Conservation (phyloP, 1,284 basidiomycete species). For the Microstroma glucosiphilum region DNA sequence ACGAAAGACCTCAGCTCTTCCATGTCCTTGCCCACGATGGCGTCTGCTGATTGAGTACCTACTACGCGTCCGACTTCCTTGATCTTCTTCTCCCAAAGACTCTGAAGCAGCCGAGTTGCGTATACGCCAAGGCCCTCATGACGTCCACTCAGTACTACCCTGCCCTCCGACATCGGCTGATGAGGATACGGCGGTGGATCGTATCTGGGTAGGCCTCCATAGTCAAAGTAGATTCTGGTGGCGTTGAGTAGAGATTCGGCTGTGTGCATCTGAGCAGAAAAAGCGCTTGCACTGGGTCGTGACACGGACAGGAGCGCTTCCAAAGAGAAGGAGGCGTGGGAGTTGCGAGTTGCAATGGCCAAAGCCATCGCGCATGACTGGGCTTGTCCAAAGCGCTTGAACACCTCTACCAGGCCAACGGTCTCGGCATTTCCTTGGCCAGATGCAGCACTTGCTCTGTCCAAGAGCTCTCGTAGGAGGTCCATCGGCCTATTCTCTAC, state of each 20-base stretch:
- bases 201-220: constrained; percentile 21
- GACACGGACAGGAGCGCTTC: constrained; percentile 10
- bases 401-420: constrained; percentile 38
- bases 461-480: constrained; percentile 59
- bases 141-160: constrained; percentile 74
- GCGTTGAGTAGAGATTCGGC: constrained; percentile 43
- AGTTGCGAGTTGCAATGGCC: constrained; percentile 57
- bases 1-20: constrained; percentile 1
- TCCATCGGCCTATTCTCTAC: constrained; percentile 79
- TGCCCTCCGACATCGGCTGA: constrained; percentile 54
- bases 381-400: constrained; percentile 20
- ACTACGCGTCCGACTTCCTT: not conserved
- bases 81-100: constrained; percentile 66
- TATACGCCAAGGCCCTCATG: constrained; percentile 84
- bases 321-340: constrained; percentile 22
- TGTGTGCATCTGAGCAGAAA: constrained; percentile 21
- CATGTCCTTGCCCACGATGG: not conserved
- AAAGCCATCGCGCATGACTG: constrained; percentile 89
- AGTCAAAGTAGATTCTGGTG: constrained; percentile 43
- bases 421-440: not conserved
- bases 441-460: constrained; percentile 61
- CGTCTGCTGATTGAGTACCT: not conserved
- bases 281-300: not conserved
- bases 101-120: constrained; percentile 73
- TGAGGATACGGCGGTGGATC: constrained; percentile 19